Conservation (phyloP, 2,329 filamentous ascomycete genomes). For the Aspergillus amoenus region DNA sequence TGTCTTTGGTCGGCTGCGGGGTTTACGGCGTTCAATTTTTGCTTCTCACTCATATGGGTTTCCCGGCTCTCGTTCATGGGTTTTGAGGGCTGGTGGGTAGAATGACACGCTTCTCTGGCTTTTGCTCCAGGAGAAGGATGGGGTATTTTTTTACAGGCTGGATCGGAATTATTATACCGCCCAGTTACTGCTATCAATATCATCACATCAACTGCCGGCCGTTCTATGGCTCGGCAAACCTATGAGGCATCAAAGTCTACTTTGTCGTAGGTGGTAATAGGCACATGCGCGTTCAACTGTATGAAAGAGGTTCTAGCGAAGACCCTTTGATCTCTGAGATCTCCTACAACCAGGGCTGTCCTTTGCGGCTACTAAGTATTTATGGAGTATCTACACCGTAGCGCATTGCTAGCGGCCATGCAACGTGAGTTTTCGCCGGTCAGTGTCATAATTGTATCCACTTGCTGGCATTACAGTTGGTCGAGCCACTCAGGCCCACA, state of each 20-base stretch:
- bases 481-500: not conserved
- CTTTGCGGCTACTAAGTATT: not conserved
- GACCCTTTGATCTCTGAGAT: not conserved
- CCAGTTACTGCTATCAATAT: slow-evolving; percentile 25
- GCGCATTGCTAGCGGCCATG: slow-evolving; percentile 1
- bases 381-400: not conserved
- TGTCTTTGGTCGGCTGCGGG: slow-evolving; percentile 38
- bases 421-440: not conserved
- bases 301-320: not conserved
- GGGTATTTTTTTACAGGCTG: slow-evolving; percentile 20
- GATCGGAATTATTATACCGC: slow-evolving; percentile 17
- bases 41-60: slow-evolving; percentile 32
- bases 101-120: slow-evolving; percentile 21
- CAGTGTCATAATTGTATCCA: slow-evolving; percentile 10
- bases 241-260: slow-evolving; percentile 8
- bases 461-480: slow-evolving; percentile 2
- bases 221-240: slow-evolving; percentile 19
- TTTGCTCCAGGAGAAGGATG: slow-evolving; percentile 21
- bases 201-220: slow-evolving; percentile 21
- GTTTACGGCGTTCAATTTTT: slow-evolving; percentile 38
- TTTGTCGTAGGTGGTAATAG: not conserved
- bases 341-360: not conserved
- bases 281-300: not conserved
- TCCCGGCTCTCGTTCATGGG: slow-evolving; percentile 29
- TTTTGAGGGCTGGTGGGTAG: slow-evolving; percentile 29